phyloP scores from a whole-genome alignment of 1,284 basidiomycete genomes.

The Moesziomyces antarcticus region DNA sequence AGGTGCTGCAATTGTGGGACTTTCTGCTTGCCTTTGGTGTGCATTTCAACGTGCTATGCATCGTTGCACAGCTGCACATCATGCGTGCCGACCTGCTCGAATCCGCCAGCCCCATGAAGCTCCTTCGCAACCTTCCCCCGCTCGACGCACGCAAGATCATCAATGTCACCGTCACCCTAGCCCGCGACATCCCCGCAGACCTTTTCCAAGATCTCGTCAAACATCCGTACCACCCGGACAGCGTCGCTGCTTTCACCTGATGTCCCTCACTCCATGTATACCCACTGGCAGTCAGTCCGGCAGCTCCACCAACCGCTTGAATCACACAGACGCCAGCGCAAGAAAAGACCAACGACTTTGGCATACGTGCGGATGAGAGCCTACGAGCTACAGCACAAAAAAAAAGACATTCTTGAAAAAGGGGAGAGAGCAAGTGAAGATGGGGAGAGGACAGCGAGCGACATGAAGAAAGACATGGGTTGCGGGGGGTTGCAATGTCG shows the following conservation, averaged over 20 bases:
- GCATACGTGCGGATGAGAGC: slow-evolving; percentile 29
- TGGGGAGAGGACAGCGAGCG: background rate
- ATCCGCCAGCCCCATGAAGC: slow-evolving; percentile 89
- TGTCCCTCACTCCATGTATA: background rate
- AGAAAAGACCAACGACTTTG: slow-evolving; percentile 18
- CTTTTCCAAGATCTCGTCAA: slow-evolving; percentile 55
- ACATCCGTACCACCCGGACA: slow-evolving; percentile 49
- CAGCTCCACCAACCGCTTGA: background rate
- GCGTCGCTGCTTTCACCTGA: slow-evolving; percentile 24
- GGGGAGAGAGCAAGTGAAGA: background rate
- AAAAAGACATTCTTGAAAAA: slow-evolving; percentile 6
- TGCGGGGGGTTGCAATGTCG: background rate
- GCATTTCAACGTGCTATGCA: slow-evolving; percentile 93
- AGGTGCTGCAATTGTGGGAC: slow-evolving; percentile 95
- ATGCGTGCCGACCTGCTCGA: slow-evolving; percentile 89
- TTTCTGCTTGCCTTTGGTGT: slow-evolving; percentile 95
- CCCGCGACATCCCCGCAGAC: slow-evolving; percentile 83
- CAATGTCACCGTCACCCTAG: slow-evolving; percentile 89
- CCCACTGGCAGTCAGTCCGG: background rate
- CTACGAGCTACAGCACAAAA: slow-evolving; percentile 29
- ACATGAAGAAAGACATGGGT: background rate
- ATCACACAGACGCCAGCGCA: background rate
- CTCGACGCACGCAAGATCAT: slow-evolving; percentile 87
- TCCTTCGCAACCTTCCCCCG: slow-evolving; percentile 92
- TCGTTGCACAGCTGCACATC: slow-evolving; percentile 90